Conservation (phyloP, 305 asterid genomes). For the Vinca major region DNA sequence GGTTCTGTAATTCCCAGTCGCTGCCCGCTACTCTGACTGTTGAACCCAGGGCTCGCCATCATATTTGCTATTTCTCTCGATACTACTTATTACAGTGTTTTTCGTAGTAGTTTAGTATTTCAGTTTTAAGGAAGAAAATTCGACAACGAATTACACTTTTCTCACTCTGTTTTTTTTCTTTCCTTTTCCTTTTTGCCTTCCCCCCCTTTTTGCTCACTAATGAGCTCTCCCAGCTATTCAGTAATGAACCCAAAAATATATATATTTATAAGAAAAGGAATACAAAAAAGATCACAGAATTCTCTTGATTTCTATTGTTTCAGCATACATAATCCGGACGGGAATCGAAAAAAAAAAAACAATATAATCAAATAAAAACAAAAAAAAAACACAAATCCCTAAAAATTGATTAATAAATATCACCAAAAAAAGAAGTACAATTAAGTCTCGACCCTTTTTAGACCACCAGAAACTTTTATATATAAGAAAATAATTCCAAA, state of each 20-base stretch:
- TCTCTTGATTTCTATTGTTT: constrained; percentile 16
- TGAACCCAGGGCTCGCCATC: constrained; percentile 9
- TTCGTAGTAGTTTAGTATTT: background rate
- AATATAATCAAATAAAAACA: no score
- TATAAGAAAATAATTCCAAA: constrained; percentile 4
- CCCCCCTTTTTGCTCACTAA: background rate
- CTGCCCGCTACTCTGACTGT: constrained; percentile 15
- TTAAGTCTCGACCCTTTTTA: background rate
- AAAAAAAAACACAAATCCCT: background rate
- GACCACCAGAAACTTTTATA: constrained; percentile 10
- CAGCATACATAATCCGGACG: constrained; percentile 11
- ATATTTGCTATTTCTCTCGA: background rate
- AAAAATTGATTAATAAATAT: background rate
- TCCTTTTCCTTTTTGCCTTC: no score
- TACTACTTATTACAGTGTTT: background rate
- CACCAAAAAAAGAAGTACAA: background rate
- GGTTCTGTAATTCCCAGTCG: constrained; percentile 24
- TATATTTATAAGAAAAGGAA: background rate
- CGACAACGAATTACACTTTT: background rate
- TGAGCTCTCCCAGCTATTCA: constrained; percentile 2
- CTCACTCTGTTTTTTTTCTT: background rate
- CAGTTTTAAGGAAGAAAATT: background rate
- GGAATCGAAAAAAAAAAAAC: background rate
- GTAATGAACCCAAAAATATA: background rate
- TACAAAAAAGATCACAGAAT: constrained; percentile 8